These are phyloP conservation scores for Colletotrichum aenigma DNA, from an alignment of 2,329 filamentous ascomycete genomes.

Conservation along the genomic window DNA sequence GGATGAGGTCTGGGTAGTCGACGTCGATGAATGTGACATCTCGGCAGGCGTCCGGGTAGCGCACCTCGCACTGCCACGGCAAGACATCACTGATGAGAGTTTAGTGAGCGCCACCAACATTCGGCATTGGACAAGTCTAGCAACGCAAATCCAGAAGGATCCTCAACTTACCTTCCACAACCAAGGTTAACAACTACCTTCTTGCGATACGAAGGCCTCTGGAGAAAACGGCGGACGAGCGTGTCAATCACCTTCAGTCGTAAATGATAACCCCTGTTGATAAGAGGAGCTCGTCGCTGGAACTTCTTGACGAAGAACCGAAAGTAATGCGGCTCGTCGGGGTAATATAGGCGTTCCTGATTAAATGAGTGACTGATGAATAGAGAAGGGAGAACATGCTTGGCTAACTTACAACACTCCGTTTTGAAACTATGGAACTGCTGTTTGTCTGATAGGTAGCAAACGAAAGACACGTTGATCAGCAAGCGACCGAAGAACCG, in stretches of 20 bases:
- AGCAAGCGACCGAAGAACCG: background rate
- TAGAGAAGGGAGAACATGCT: background rate
- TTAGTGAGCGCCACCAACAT: constrained; percentile 7
- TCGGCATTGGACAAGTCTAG: background rate
- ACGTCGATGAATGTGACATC: constrained; percentile 78
- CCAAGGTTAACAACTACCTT: constrained; percentile 86
- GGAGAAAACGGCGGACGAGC: constrained; percentile 75
- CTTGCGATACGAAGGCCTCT: constrained; percentile 51
- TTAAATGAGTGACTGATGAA: background rate
- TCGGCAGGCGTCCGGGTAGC: constrained; percentile 63
- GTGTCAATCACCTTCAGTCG: constrained; percentile 83
- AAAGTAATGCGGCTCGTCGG: constrained; percentile 80
- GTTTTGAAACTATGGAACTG: constrained; percentile 90
- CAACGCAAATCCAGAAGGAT: background rate
- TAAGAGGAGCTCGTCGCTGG: constrained; percentile 81
- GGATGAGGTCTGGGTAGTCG: constrained; percentile 82
- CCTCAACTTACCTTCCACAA: constrained; percentile 78
- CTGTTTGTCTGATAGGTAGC: constrained; percentile 73
- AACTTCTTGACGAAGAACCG: constrained; percentile 87
- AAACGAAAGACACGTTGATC: background rate
- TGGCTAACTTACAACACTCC: constrained; percentile 72
- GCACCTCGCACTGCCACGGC: constrained; percentile 80
- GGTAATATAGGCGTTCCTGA: constrained; percentile 71
- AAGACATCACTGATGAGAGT: constrained; percentile 70
- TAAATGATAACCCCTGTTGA: constrained; percentile 89